Conservation (phyloP, 371 early-diverging fungal genomes). For the Lichtheimia corymbifera region DNA sequence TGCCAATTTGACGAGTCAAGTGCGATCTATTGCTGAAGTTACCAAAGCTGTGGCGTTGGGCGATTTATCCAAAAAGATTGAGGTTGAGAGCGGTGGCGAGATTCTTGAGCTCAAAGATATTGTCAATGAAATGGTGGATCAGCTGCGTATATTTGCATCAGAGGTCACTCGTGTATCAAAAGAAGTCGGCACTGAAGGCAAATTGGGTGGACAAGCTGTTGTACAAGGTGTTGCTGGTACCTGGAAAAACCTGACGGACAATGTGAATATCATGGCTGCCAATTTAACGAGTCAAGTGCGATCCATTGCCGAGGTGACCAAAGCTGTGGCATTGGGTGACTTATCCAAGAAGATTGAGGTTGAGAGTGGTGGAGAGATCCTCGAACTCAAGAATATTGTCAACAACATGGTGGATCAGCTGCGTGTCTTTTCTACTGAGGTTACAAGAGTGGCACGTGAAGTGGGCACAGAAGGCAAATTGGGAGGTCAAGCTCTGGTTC, state of each 20-base stretch:
- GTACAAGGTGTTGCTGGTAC: constrained; percentile 3
- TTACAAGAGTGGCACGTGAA: constrained; percentile 49
- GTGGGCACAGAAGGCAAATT: constrained; percentile 52
- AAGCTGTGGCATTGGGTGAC: constrained; percentile 32
- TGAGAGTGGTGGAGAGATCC: constrained; percentile 24
- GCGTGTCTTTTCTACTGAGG: constrained; percentile 34
- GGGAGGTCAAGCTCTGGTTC: constrained; percentile 42
- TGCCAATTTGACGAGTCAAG: constrained; percentile 43
- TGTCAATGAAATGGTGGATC: neutral
- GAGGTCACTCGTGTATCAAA: neutral
- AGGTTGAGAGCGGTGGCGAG: constrained; percentile 48
- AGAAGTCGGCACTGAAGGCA: constrained; percentile 3
- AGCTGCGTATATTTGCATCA: neutral
- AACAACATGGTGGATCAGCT: constrained; percentile 26
- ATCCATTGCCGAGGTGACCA: constrained; percentile 43
- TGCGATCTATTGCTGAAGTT: constrained; percentile 23
- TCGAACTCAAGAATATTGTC: constrained; percentile 21
- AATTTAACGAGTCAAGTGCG: constrained; percentile 52
- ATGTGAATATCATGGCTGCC: constrained; percentile 48
- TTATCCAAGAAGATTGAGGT: constrained; percentile 23
- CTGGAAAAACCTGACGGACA: constrained; percentile 41
- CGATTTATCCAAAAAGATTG: constrained; percentile 44
- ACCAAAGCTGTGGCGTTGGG: constrained; percentile 52
- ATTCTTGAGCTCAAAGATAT: constrained; percentile 47
- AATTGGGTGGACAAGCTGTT: neutral